phyloP scores from a whole-genome alignment of 352 stramenopile genomes.

The Phytopythium sindhum region DNA sequence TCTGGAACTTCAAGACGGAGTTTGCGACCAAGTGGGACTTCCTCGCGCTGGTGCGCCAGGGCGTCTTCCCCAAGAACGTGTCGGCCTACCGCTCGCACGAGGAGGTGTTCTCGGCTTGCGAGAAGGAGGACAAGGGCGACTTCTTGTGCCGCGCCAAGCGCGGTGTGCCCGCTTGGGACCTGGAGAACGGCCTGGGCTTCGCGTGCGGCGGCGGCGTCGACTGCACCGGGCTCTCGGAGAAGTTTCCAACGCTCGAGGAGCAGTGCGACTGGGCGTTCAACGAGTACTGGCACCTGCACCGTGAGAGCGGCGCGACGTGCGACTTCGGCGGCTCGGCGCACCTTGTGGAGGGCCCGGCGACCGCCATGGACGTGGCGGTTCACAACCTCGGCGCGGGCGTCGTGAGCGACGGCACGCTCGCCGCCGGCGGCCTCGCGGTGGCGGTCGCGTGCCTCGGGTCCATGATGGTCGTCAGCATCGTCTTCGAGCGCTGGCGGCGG shows the following conservation, averaged over 20 bases:
- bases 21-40: conserved; percentile 91
- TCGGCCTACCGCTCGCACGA: conserved; percentile 51
- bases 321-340: conserved; percentile 70
- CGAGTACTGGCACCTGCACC: conserved; percentile 65
- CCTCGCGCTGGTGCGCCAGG: conserved; percentile 57
- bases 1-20: conserved; percentile 96
- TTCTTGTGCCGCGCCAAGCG: conserved; percentile 70
- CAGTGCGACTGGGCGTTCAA: conserved; percentile 72
- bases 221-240: conserved; percentile 40
- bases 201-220: conserved; percentile 54
- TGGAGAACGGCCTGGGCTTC: conserved; percentile 53
- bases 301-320: conserved; percentile 63
- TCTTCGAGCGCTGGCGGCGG: conserved; percentile 19
- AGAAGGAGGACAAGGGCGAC: conserved; percentile 67
- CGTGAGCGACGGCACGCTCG: conserved; percentile 13
- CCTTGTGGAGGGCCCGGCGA: conserved; percentile 25
- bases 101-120: conserved; percentile 61
- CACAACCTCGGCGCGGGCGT: conserved; percentile 13
- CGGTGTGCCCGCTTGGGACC: conserved; percentile 49
- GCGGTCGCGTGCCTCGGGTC: conserved; percentile 7
- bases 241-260: conserved; percentile 55
- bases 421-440: conserved; percentile 9
- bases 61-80: conserved; percentile 73
- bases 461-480: background rate
- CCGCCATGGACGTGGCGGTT: conserved; percentile 2